Percentiles rank a stretch among this genome's conserved stretches.
These are phyloP conservation scores for Trypanosoma brucei DNA, from an alignment of 208 protist genomes.

Conservation along the genomic window DNA sequence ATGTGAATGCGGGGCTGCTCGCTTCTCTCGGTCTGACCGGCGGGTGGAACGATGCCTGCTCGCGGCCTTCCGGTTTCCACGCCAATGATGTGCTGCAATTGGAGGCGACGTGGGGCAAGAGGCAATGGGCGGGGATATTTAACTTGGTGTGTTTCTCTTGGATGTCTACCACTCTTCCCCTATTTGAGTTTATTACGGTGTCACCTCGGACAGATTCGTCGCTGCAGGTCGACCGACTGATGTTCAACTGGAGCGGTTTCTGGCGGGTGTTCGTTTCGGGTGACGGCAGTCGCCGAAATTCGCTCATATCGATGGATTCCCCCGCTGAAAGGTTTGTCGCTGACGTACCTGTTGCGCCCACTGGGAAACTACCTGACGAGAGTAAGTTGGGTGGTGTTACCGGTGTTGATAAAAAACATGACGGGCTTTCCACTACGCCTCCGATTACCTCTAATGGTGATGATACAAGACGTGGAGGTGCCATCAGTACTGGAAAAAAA, in stretches of 20 bases:
- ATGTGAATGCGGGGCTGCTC: slow-evolving; percentile 35
- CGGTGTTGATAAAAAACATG: too few species aligned
- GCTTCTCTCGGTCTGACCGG: slow-evolving; percentile 23
- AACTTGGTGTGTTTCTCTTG: slow-evolving; percentile 31
- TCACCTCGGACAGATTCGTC: slow-evolving; percentile 42
- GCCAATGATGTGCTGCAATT: slow-evolving; percentile 39
- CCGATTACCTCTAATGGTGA: too few species aligned
- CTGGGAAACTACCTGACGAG: slow-evolving; percentile 3
- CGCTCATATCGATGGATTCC: slow-evolving; percentile 14
- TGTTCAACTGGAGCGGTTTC: slow-evolving; percentile 47
- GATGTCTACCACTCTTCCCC: slow-evolving; percentile 14
- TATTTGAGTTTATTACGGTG: slow-evolving; percentile 37
- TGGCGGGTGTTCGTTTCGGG: slow-evolving; percentile 11
- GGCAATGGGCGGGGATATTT: slow-evolving; percentile 25
- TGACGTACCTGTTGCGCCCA: background rate
- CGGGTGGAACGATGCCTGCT: background rate
- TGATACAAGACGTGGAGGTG: too few species aligned
- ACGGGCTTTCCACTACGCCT: too few species aligned
- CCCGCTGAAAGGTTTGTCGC: background rate
- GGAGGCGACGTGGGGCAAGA: slow-evolving; percentile 22
- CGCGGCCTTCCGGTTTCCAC: slow-evolving; percentile 2
- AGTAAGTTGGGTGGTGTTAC: background rate
- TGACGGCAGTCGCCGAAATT: background rate
- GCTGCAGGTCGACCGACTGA: slow-evolving; percentile 38
- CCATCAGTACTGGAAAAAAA: too few species aligned